Base-by-base conservation (phyloP, 208 protist genomes). In the Acanthamoeba castellanii region DNA sequence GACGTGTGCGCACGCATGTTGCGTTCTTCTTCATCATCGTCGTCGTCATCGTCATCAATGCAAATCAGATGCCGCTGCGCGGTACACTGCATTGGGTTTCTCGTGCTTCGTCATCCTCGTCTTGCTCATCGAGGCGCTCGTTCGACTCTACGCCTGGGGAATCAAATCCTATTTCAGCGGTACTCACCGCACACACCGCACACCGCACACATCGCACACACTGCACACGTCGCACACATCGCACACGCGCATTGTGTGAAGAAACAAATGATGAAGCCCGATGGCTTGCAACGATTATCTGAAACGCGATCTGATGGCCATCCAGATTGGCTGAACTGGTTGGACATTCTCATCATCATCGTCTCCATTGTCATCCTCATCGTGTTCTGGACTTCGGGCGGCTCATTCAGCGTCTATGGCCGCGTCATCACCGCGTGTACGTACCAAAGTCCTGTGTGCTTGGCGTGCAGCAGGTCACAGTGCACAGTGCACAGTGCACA, bases 341-440 rank as follows among this genome's bases (percentile, higher is more conserved):
- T 92, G 85, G 85, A 94, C 27, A 14, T 57, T 9, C 25, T 64
- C 66, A 82, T 94, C 52, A 57, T 94, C 89, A n/a, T 94, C 50
- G 25, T 82, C 89, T 94, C 89, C 30, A 42, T 94, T 34, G 37
- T 82, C 47, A 76, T 94, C 27, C 45, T 82, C 27, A 16, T 94
- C 27, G n/a, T 94, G 13, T 57, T 94, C 47, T 55, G 55, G 68
- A 57, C 25, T 7, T 37, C n/a, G 34, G n/a, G 68, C 74, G 42
- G 74, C 14, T 74, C 37, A 4, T 91, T 72, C 59, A 91, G 59
- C 61, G 85, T 91, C n/a, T 87, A 42, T 11, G 78, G 78, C n/a
- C 78, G 78, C 32, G 13, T 87, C 30, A 25, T 61, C 50, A 87
- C 78, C 59, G 52, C 85, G 5, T 1, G 85, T 91, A 52, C 30